Base-by-base conservation (phyloP, 768 basidiomycete genomes). In the Lanmaoa rubissima region DNA sequence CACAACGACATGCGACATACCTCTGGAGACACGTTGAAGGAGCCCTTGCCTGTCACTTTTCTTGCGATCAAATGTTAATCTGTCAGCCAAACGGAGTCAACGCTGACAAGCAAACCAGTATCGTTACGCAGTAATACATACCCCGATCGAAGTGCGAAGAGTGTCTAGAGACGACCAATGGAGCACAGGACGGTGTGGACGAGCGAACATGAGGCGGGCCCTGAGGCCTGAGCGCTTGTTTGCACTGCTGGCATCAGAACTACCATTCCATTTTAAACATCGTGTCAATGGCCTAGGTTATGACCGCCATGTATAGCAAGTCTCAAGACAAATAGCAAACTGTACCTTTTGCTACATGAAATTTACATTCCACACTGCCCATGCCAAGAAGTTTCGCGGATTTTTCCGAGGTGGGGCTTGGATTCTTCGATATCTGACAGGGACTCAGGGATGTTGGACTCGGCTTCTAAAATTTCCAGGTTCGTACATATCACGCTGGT, bases 221-320 rank as follows among this genome's bases (percentile, higher is more conserved):
- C n/a, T n/a, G n/a, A n/a, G n/a, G n/a, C n/a, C n/a, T 5, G 24
- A 19, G 57, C 57, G 57, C 57, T 38, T 42, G 19, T 13, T 42
- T 16, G 56, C 39, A 49, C 47, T 24, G 45, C 38, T 50, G 26
- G 31, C 51, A 35, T 31, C 51, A 9, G n/a, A 11, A 36, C 10
- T 24, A 12, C 17, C 26, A 5, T 51, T 51, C 52, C 52, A 36
- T 35, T 51, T 51, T 48, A 17, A 48, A 51, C 21, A 48, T 31
- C 21, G 10, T 21, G n/a, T n/a, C n/a, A n/a, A n/a, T n/a, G 35
- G 13, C 34, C 11, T 26, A 21, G 24, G 49, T 34, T 36, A 31
- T 31, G 52, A n/a, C 10, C 38, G 24, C 32, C 24, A 26, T 11
- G 10, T 38, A 49, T 16, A 17, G 24, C 35, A 38, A 38, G 17